Conservation (phyloP, 2,329 filamentous ascomycete genomes). For the Monilinia fructigena region DNA sequence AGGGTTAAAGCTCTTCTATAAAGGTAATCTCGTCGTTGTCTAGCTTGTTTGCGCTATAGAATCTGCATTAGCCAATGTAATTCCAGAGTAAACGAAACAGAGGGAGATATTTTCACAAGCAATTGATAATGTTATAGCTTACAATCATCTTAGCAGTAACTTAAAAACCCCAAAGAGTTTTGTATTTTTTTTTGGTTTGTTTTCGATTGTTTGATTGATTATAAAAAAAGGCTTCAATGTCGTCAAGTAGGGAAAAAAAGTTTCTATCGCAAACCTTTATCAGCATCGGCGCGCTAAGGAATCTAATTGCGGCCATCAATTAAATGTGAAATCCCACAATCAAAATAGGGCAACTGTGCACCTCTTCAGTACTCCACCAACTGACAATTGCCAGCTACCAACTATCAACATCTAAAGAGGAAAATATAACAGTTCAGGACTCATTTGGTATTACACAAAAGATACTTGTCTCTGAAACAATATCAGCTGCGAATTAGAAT, state of each 20-base stretch:
- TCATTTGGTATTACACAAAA: slow-evolving; percentile 4
- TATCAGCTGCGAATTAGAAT: slow-evolving; percentile 23
- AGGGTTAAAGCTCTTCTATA: slow-evolving; percentile 85
- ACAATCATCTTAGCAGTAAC: slow-evolving; percentile 33
- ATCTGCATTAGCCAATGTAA: slow-evolving; percentile 12
- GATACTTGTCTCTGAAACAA: slow-evolving; percentile 20
- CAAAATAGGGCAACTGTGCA: slow-evolving; percentile 11
- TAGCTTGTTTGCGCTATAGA: slow-evolving; percentile 65
- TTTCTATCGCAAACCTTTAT: neutral
- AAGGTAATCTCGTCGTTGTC: slow-evolving; percentile 82
- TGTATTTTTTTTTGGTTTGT: neutral
- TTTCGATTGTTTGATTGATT: too few relatives aligned
- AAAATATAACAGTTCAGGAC: neutral
- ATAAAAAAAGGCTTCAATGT: neutral
- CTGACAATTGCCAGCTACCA: slow-evolving; percentile 23
- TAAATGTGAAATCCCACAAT: slow-evolving; percentile 18
- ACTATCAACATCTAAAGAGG: slow-evolving; percentile 1
- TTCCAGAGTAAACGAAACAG: neutral
- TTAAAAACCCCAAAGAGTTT: neutral
- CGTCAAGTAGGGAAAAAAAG: slow-evolving; percentile 10
- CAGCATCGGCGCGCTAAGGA: slow-evolving; percentile 9
- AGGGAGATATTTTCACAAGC: neutral
- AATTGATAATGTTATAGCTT: slow-evolving; percentile 22
- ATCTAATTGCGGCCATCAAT: slow-evolving; percentile 2
- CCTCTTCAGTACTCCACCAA: slow-evolving; percentile 5